Base-by-base conservation (phyloP, 768 basidiomycete genomes). In the Nidularia sp. region DNA sequence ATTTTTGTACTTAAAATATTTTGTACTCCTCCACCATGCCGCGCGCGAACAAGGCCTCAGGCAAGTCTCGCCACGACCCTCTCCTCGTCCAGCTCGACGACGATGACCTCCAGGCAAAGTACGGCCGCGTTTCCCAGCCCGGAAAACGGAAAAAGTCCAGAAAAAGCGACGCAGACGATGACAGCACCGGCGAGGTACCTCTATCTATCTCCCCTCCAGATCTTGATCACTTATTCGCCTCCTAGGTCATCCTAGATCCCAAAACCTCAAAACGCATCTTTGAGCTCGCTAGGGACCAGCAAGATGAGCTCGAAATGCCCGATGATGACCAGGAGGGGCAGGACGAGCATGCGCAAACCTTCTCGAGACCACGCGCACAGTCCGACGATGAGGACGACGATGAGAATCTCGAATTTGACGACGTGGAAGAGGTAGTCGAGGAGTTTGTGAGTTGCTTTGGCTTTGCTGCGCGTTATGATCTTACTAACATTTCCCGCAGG, bases 231-330 rank as follows among this genome's bases (percentile, higher is more conserved):
- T 42, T 41, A 34, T 36, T 48, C 57, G 53, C 34, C 50, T 6
- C 54, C 36, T 55, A 95, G 92, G 75, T 72, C 43, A 81, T 84
- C 15, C 66, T 94, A 55, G 90, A 93, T 63, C 79, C 86, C 2
- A 91, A 88, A 69, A 88, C 86, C 5, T 96, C 93, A 0, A 77
- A 79, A 53, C 86, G 84, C 59, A 97, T 99, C 47, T 88, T 99
- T 58, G 89, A 94, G 66, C 82, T 99, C 51, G 96, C 96, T 12
- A 79, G 82, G 63, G 87, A 90, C 59, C 96, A 99, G 68, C 94
- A 98, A 69, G 87, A 93, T 65, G 94, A 98, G 63, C 69, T 95
- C 3, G 84, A 83, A 50, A 77, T 83, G 59, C 72, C 74, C 13
- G 81, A 84, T 31, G 82, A 85, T 53, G 80, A 80, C 1, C 78